Evolutionary conservation across 2,329 filamentous ascomycete species (phyloP), one percentile per base, ranked within the genome.

Genomic region (Aureobasidium pullulans): DNA sequence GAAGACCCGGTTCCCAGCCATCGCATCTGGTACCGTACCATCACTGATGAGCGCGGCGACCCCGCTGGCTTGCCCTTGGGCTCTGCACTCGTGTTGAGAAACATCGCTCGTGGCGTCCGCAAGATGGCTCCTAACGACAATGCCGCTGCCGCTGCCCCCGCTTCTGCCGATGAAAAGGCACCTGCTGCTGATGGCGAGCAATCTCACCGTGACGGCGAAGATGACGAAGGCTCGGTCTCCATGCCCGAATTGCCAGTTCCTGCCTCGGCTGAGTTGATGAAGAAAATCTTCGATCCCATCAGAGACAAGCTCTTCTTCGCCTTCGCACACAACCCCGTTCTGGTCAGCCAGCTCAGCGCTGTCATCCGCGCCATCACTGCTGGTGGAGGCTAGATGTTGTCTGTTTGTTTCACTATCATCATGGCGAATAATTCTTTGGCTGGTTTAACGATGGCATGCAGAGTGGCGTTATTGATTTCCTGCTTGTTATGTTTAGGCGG

Each of bases 41-140:
- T 73, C 1, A 72, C 73, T 13, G 79, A 81, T 62, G 79, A 81
- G 64, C 69, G 70, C 4, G 69, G 68, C 31, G 77, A 90, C 67
- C 86, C 89, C 2, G 87, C 86, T 1, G 89, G 89, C 5, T 85
- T 93, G 37, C 88, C 89, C n/a, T 78, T 93, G 6, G 89, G 87
- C 58, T 87, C 88, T 2, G 85, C 88, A 13, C 78, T 93, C 31
- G 87, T 94, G 37, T 79, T 94, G 47, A 83, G 89, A 32, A 94
- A 94, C 69, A 83, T 94, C 62, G 89, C 89, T 11, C 73, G 76
- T 28, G 71, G 74, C 60, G 67, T 76, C 28, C 70, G 68, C 19
- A 75, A 74, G 58, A 2, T 68, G 68, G 70, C 0, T 62, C 40
- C 47, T 10, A 39, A 15, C 19, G 31, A 19, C 1, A 54, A 44